phyloP scores from a whole-genome alignment of 2,329 filamentous ascomycete species.

The Cordyceps tenuipes region DNA sequence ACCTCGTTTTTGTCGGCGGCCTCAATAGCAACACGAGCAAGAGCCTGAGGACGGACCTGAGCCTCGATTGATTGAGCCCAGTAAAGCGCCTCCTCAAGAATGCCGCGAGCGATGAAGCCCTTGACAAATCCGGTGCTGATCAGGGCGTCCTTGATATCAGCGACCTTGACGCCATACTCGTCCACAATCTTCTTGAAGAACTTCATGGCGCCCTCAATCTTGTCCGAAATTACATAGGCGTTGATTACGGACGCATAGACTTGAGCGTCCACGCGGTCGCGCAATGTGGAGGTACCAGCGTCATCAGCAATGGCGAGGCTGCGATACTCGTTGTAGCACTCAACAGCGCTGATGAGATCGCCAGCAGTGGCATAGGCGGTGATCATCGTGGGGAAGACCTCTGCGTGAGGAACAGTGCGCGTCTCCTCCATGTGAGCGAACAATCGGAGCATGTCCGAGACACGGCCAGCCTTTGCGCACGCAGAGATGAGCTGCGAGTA shows the following conservation, averaged over 20 bases:
- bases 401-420: slow-evolving; percentile 64
- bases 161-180: slow-evolving; percentile 48
- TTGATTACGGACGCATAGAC: slow-evolving; percentile 90
- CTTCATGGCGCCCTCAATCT: slow-evolving; percentile 70
- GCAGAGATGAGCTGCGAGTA: slow-evolving; percentile 81
- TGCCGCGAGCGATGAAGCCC: slow-evolving; percentile 61
- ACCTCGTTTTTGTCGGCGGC: slow-evolving; percentile 75
- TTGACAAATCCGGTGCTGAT: slow-evolving; percentile 70
- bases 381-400: slow-evolving; percentile 89
- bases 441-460: slow-evolving; percentile 82
- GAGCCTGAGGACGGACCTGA: slow-evolving; percentile 50
- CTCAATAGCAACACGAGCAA: slow-evolving; percentile 62
- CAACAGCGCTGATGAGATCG: slow-evolving; percentile 79
- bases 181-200: slow-evolving; percentile 76
- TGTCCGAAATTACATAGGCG: slow-evolving; percentile 75
- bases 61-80: slow-evolving; percentile 60
- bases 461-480: slow-evolving; percentile 71
- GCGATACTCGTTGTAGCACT: slow-evolving; percentile 94
- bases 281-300: slow-evolving; percentile 57
- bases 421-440: slow-evolving; percentile 86
- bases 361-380: slow-evolving; percentile 77
- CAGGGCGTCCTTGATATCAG: slow-evolving; percentile 62
- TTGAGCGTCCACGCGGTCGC: slow-evolving; percentile 67
- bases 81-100: slow-evolving; percentile 63
- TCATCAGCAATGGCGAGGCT: slow-evolving; percentile 79